A percentile compares a stretch with the other conserved stretches of the same genome.
Evolutionary conservation across 805 yeast species (phyloP).

Genomic region (Pichia occidentalis): DNA sequence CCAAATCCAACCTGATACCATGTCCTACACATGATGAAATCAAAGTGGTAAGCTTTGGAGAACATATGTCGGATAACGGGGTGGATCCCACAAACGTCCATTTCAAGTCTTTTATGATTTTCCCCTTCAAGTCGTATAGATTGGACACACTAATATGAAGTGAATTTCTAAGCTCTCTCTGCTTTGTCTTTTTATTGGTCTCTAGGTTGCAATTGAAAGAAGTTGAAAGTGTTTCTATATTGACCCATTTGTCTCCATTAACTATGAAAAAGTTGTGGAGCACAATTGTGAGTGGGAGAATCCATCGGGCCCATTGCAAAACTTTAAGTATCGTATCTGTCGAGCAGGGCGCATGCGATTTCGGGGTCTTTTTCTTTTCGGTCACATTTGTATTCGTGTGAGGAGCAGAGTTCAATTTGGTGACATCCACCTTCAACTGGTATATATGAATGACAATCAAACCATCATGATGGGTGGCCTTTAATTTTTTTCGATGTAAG

Average conservation of each 20-base stretch:
- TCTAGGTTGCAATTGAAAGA: slow-evolving; percentile 9
- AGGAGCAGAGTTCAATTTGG: not conserved
- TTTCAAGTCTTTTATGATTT: slow-evolving; percentile 7
- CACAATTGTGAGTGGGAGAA: slow-evolving; percentile 14
- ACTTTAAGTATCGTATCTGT: slow-evolving; percentile 1
- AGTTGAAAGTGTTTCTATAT: slow-evolving; percentile 13
- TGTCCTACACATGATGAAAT: slow-evolving; percentile 8
- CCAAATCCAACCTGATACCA: slow-evolving; percentile 7
- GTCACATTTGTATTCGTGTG: not conserved
- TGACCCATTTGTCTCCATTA: slow-evolving; percentile 5
- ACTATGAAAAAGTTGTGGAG: slow-evolving; percentile 10
- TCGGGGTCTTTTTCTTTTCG: not conserved
- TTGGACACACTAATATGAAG: slow-evolving; percentile 13
- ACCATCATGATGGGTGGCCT: slow-evolving; percentile 17
- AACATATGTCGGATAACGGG: not conserved
- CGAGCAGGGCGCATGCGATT: too few relatives aligned
- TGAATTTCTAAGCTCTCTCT: slow-evolving; percentile 5
- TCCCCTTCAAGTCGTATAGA: not conserved
- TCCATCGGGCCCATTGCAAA: slow-evolving; percentile 8
- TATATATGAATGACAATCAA: slow-evolving; percentile 14
- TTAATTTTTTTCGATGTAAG: slow-evolving; percentile 11
- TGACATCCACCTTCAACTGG: slow-evolving; percentile 5
- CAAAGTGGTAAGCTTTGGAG: slow-evolving; percentile 5
- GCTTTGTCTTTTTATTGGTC: slow-evolving; percentile 1
- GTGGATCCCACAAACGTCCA: slow-evolving; percentile 12